These are phyloP conservation scores for Fusarium mexicanum DNA, from an alignment of 2,329 filamentous ascomycete species.

Conservation along the genomic window DNA sequence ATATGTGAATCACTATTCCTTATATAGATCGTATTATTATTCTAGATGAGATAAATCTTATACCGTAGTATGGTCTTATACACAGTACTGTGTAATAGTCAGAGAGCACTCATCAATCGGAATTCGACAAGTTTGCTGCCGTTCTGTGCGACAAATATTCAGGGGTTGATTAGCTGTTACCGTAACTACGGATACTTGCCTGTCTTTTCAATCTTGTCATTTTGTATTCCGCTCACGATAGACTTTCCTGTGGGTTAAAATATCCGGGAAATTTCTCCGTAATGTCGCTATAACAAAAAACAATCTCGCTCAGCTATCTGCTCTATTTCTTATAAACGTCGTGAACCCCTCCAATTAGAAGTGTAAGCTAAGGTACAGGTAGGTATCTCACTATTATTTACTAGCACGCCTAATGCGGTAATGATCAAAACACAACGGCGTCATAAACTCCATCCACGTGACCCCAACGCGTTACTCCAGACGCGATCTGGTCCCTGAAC, in stretches of 20 bases:
- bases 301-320: neutral
- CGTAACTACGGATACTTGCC: neutral
- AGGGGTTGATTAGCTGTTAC: neutral
- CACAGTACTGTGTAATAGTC: no score
- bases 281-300: conserved; percentile 1
- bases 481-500: conserved; percentile 26
- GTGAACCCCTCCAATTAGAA: neutral
- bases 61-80: no score
- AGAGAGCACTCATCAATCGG: neutral
- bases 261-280: neutral
- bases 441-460: conserved; percentile 28
- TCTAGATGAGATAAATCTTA: neutral
- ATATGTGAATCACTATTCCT: neutral
- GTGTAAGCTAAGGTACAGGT: neutral
- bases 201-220: neutral
- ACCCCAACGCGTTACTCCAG: conserved; percentile 25
- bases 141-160: neutral
- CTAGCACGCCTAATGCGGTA: conserved; percentile 10
- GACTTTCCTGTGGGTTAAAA: neutral
- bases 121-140: neutral
- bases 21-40: neutral
- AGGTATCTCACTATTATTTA: neutral
- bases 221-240: neutral
- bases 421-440: conserved; percentile 15
- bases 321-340: neutral